Base-by-base conservation (phyloP, 2,329 filamentous ascomycete genomes). In the Penicillium sp. region DNA sequence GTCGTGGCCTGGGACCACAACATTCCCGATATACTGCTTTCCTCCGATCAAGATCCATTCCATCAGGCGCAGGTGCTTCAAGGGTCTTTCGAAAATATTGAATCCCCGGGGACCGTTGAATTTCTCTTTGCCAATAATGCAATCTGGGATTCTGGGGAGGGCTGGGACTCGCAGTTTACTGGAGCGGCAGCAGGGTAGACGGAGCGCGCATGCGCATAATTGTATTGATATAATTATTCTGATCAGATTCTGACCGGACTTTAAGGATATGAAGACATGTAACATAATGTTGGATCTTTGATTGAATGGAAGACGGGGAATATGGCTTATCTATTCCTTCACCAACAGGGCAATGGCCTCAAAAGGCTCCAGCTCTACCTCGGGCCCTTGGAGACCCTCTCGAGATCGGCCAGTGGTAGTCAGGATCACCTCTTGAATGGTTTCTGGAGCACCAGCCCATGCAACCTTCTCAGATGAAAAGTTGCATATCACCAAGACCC, bases 81-180 rank as follows among this genome's bases (percentile, higher is more conserved):
- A 40, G 33, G 7, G 26, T 38, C 33, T 28, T 38, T 52, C 19
- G 35, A 19, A 13, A 38, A 52, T 26, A 22, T 52, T 16, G 51
- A 52, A 16, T n/a, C 51, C 16, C 16, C 33, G 19, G 30, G 51
- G 30, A 38, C 51, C 3, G 40, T 52, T 11, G 51, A 52, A 38
- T 38, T 52, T 13, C 51, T 52, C 10, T 40, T 52, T 38, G 35
- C 33, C 14, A 52, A 40, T 38, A 52, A n/a, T 26, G 35, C 51
- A 35, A 52, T 52, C 22, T 52, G 33, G 51, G 51, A 52, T 28
- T 52, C 51, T 26, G 28, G 14, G n/a, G 51, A 52, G 51, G 40
- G 22, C 6, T 52, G 33, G 51, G 51, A 52, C 16, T 52, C 37
- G 33, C 51, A 52, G 33, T 26, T 38, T 3, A 3, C 33, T 26